Evolutionary conservation across 2,329 filamentous ascomycete genomes (phyloP).

Genomic region (Scolecobasidium constrictum): DNA sequence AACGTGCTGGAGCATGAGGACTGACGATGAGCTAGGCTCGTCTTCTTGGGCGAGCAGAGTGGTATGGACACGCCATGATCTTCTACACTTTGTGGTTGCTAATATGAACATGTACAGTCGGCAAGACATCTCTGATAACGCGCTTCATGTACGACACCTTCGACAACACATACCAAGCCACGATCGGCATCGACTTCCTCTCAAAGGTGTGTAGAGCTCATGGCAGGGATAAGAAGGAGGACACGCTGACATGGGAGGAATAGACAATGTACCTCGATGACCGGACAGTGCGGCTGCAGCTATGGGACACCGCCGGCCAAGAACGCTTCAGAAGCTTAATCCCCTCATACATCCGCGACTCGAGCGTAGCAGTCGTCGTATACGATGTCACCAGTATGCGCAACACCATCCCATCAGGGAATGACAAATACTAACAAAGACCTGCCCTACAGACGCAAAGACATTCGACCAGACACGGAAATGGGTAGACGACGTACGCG

Average conservation of each 20-base stretch:
- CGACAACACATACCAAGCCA: slow-evolving; percentile 99
- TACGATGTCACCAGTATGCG: slow-evolving; percentile 89
- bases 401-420: neutral
- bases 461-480: slow-evolving; percentile 98
- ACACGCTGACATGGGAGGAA: slow-evolving; percentile 8
- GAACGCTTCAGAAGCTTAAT: slow-evolving; percentile 96
- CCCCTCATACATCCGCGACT: slow-evolving; percentile 97
- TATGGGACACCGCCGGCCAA: slow-evolving; percentile 98
- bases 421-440: neutral
- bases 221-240: too few relatives aligned
- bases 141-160: slow-evolving; percentile 99
- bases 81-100: neutral
- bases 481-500: slow-evolving; percentile 97
- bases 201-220: slow-evolving; percentile 80
- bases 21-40: slow-evolving; percentile 52
- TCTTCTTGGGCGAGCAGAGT: slow-evolving; percentile 97
- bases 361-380: slow-evolving; percentile 92
- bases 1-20: slow-evolving; percentile 6
- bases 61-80: slow-evolving; percentile 48
- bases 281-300: slow-evolving; percentile 88
- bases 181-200: slow-evolving; percentile 97
- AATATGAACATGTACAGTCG: slow-evolving; percentile 48
- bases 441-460: slow-evolving; percentile 59
- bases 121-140: slow-evolving; percentile 97
- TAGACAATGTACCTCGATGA: slow-evolving; percentile 99